Percentiles rank a stretch among this genome's conserved stretches.
These are phyloP conservation scores for Arabidopsis arenosa DNA, from an alignment of 345 rosid genomes.

Conservation along the genomic window DNA sequence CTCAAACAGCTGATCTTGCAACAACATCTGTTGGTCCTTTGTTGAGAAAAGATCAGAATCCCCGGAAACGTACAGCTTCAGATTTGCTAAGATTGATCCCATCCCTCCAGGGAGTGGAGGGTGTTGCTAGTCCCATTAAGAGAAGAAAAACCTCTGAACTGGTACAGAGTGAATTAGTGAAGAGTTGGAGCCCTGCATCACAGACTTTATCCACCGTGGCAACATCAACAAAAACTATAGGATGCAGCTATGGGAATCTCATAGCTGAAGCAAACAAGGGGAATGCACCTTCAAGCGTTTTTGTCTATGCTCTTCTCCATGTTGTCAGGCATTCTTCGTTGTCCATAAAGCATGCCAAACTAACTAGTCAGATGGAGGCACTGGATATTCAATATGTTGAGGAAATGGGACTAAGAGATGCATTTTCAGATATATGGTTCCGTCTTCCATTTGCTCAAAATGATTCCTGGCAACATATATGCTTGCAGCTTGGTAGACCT, in stretches of 20 bases:
- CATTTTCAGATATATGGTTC: conserved; percentile 94
- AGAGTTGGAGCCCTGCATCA: conserved; percentile 49
- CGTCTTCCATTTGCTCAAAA: conserved; percentile 81
- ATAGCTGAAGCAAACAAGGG: conserved; percentile 96
- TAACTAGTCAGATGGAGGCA: conserved; percentile 95
- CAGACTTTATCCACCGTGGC: conserved; percentile 50
- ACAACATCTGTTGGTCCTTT: conserved; percentile 52
- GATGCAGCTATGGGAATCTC: conserved; percentile 76
- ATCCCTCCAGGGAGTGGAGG: conserved; percentile 67
- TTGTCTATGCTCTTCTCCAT: conserved; percentile 86
- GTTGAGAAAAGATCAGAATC: conserved; percentile 54
- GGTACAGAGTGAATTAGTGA: conserved; percentile 42
- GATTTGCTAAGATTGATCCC: conserved; percentile 81
- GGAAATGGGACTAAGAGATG: conserved; percentile 75
- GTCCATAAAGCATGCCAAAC: conserved; percentile 91
- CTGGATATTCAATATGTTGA: conserved; percentile 90
- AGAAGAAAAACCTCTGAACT: conserved; percentile 58
- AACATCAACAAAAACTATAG: conserved; percentile 52
- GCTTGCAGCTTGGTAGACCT: conserved; percentile 97
- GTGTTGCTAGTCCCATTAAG: conserved; percentile 51
- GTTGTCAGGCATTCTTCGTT: conserved; percentile 94
- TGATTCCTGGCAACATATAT: conserved; percentile 90
- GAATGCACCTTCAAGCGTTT: conserved; percentile 79
- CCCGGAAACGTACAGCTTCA: conserved; percentile 69
- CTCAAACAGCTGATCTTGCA: conserved; percentile 55